Evolutionary conservation across 345 rosid genomes (phyloP).

Genomic region (Eucalyptus curtisii): DNA sequence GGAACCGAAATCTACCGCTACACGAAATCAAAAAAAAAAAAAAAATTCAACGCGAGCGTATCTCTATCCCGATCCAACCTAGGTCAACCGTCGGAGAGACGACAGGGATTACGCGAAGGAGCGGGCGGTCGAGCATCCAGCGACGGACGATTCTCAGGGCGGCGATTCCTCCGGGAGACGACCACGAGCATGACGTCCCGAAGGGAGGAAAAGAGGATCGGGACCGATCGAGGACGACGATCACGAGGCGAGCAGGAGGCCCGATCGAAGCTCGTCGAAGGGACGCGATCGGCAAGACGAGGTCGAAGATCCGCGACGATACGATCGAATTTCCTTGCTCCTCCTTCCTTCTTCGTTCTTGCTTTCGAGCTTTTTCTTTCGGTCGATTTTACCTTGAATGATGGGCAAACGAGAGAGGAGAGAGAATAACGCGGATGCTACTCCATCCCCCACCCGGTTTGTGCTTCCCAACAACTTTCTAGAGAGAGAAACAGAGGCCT

Average conservation of each 20-base stretch:
- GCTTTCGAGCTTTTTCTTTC: not conserved
- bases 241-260: not conserved
- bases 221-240: not conserved
- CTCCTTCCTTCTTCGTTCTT: not conserved
- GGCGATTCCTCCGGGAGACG: not conserved
- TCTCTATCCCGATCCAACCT: not conserved
- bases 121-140: not conserved
- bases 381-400: not conserved
- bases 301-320: not conserved
- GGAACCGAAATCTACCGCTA: not conserved
- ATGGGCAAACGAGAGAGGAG: not conserved
- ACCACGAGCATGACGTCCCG: not conserved
- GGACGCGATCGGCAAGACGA: not conserved
- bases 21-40: not conserved
- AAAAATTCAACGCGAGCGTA: not conserved
- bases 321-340: not conserved
- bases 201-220: not conserved
- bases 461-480: not conserved
- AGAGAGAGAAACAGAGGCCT: not conserved
- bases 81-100: not conserved
- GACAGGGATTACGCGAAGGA: not conserved
- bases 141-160: not conserved
- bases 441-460: not conserved
- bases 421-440: not conserved
- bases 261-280: not conserved